phyloP scores from a whole-genome alignment of 352 stramenopile species.

The Pythium insidiosum region DNA sequence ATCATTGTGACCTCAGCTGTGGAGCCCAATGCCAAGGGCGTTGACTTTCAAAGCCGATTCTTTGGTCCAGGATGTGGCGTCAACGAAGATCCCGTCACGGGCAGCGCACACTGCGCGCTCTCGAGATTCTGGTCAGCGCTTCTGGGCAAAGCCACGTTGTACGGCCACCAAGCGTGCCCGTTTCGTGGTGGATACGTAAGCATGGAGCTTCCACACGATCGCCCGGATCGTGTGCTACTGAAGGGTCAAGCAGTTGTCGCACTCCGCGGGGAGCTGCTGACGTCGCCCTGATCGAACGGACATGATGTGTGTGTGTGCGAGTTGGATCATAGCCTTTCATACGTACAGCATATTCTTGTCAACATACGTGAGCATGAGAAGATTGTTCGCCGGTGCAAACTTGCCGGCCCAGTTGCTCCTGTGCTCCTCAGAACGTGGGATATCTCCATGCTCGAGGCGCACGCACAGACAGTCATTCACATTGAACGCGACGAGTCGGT shows the following conservation, averaged over 20 bases:
- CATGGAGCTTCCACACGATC: slow-evolving; percentile 23
- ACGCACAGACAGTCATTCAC: slow-evolving; percentile 2
- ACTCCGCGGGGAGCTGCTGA: slow-evolving; percentile 20
- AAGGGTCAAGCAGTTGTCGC: slow-evolving; percentile 29
- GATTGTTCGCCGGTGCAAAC: no score
- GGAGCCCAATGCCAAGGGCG: slow-evolving; percentile 5
- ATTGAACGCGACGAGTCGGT: neutral
- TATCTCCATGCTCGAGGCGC: neutral
- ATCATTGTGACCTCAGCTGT: slow-evolving; percentile 25
- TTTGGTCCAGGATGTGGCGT: slow-evolving; percentile 87
- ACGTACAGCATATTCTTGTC: neutral
- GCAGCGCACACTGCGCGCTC: slow-evolving; percentile 86
- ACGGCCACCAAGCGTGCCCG: slow-evolving; percentile 35
- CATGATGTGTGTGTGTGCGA: neutral
- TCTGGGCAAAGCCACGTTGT: slow-evolving; percentile 31
- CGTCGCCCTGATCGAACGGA: neutral
- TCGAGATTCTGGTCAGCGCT: slow-evolving; percentile 74
- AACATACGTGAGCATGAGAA: no score
- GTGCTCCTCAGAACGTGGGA: neutral
- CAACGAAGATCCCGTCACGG: slow-evolving; percentile 92
- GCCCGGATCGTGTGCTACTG: slow-evolving; percentile 27
- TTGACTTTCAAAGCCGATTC: slow-evolving; percentile 68
- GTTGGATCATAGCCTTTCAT: neutral
- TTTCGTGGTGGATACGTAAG: slow-evolving; percentile 32
- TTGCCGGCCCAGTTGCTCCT: neutral